Evolutionary conservation across 768 basidiomycete genomes (phyloP), one percentile per base, ranked within the genome.

Genomic region (Tylopilus subfusipes): DNA sequence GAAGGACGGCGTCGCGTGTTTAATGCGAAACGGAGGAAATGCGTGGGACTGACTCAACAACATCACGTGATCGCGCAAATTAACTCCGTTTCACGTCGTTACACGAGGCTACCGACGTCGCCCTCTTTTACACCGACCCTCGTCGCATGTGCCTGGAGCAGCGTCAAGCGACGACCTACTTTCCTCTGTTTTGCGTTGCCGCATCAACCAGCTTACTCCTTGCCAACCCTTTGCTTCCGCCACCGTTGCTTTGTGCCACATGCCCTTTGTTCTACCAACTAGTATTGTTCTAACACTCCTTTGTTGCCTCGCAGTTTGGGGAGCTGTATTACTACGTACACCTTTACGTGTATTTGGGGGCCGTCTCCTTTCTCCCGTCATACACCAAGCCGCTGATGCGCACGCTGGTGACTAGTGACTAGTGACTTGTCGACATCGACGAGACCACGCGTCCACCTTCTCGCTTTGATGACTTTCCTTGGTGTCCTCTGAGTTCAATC

Each of bases 41-140:
- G 59, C 70, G 69, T 70, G 69, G 63, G 71, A 70, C 61, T 46
- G 40, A 52, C 66, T 70, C 70, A 70, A 70, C 69, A 72, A 63
- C 0, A 45, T 63, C 69, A 70, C 67, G 69, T 70, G 69, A 72
- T 29, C 69, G 67, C 14, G 54, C 43, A 24, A 56, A 53, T 56
- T 69, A 60, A 46, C 45, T 63, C 68, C 65, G 62, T 65, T 46
- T 56, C 36, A 38, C 10, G 49, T 50, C 63, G 66, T 60, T 68
- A 68, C 68, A 69, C 70, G 68, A 69, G 68, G 68, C 64, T 69
- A 71, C 55, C 56, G 45, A 51, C 42, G 18, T 48, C 30, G 48
- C 29, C n/a, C n/a, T n/a, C n/a, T n/a, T n/a, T n/a, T 33, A 60
- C 53, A 29, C 47, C 42, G 14, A 43, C 53, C 57, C 42, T 43